Evolutionary conservation across 2,329 filamentous ascomycete species (phyloP).

Genomic region (Alternaria infectoria): DNA sequence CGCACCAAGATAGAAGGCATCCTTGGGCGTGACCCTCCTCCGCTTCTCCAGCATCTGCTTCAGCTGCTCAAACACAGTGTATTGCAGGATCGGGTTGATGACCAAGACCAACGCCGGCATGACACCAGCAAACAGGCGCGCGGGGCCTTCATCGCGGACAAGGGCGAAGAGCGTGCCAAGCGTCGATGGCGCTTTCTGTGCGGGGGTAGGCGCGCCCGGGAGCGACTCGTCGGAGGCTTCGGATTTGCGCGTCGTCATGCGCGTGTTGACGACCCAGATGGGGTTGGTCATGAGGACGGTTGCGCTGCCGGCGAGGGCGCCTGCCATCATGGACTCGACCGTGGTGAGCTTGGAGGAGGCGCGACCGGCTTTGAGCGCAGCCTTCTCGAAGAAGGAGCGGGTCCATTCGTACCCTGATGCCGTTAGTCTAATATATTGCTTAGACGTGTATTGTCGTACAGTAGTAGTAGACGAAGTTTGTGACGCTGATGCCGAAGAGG

Average conservation of each 20-base stretch:
- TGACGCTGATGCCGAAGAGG: conserved; percentile 95
- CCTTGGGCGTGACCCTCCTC: conserved; percentile 77
- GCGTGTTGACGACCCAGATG: conserved; percentile 98
- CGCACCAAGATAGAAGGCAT: conserved; percentile 90
- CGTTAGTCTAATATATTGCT: conserved; percentile 5
- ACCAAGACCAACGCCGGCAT: conserved; percentile 91
- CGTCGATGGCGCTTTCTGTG: conserved; percentile 71
- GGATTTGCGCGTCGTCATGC: conserved; percentile 91
- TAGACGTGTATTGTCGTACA: conserved; percentile 56
- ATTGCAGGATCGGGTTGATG: conserved; percentile 97
- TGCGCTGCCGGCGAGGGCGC: conserved; percentile 89
- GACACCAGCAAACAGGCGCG: conserved; percentile 88
- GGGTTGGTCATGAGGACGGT: conserved; percentile 97
- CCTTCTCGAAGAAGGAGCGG: conserved; percentile 80
- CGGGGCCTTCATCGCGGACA: conserved; percentile 81
- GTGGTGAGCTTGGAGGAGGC: conserved; percentile 84
- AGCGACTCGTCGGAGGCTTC: conserved; percentile 51
- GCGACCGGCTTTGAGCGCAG: conserved; percentile 74
- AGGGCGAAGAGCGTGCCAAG: conserved; percentile 81
- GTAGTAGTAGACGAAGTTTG: conserved; percentile 99
- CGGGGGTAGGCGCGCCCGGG: conserved; percentile 54
- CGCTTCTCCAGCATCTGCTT: conserved; percentile 87
- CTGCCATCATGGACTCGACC: conserved; percentile 91
- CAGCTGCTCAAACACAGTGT: conserved; percentile 97
- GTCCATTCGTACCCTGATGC: conserved; percentile 90